These are phyloP conservation scores for Botrytis squamosa DNA, from an alignment of 2,329 filamentous ascomycete species.

Conservation along the genomic window DNA sequence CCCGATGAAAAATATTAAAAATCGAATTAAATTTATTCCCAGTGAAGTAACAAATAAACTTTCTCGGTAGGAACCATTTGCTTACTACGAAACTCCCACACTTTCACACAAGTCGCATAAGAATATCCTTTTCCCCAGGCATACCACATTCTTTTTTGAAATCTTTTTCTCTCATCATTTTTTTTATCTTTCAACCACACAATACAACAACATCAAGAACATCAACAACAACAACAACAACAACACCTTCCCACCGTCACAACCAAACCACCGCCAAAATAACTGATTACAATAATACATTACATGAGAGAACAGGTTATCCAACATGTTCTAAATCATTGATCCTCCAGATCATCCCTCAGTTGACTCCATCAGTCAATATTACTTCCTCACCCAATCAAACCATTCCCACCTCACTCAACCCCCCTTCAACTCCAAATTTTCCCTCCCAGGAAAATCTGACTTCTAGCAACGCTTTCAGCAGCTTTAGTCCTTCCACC, in stretches of 20 bases:
- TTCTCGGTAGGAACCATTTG: not conserved
- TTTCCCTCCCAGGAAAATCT: slow-evolving; percentile 59
- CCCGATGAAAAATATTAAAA: not conserved
- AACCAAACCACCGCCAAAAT: not conserved
- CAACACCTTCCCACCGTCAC: not conserved
- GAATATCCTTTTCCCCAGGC: slow-evolving; percentile 1
- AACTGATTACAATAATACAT: not conserved
- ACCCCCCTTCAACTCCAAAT: slow-evolving; percentile 50
- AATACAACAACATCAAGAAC: not conserved
- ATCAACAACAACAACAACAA: not conserved
- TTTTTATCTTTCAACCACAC: not conserved
- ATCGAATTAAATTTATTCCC: not conserved
- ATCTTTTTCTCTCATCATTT: not conserved
- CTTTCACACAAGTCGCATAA: not conserved
- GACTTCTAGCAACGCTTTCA: slow-evolving; percentile 63
- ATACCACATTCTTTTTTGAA: not conserved
- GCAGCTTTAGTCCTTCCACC: slow-evolving; percentile 57
- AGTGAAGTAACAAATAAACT: not conserved
- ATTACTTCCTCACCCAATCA: slow-evolving; percentile 5
- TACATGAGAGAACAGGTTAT: not conserved
- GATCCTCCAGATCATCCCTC: slow-evolving; percentile 4
- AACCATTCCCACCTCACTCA: slow-evolving; percentile 34
- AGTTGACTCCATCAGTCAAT: slow-evolving; percentile 20
- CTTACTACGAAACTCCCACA: not conserved
- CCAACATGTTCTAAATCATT: slow-evolving; percentile 19